phyloP scores from a whole-genome alignment of 345 rosid genomes.

The Populus simonii region DNA sequence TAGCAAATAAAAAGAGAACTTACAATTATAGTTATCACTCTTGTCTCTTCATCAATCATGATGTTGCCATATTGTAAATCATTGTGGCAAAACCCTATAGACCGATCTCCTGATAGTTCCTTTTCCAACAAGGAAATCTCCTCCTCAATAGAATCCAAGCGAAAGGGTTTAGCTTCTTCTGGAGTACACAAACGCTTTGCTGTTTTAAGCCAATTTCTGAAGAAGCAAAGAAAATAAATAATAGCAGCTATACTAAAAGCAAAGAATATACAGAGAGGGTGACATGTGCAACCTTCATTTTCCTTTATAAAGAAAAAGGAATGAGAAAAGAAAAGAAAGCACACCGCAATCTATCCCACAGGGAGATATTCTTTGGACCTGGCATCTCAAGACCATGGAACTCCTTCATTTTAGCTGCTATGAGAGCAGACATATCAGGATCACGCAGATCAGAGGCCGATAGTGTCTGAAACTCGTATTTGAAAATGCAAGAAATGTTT shows the following conservation, averaged over 20 bases:
- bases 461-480: slow-evolving; percentile 18
- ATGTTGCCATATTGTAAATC: slow-evolving; percentile 37
- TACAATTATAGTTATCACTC: slow-evolving; percentile 27
- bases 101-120: slow-evolving; percentile 15
- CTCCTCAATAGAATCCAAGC: slow-evolving; percentile 20
- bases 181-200: slow-evolving; percentile 18
- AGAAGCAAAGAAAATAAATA: background rate
- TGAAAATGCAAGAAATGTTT: background rate
- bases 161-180: slow-evolving; percentile 23
- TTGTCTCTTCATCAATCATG: slow-evolving; percentile 31
- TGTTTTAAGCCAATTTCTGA: slow-evolving; percentile 29
- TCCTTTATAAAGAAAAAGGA: background rate
- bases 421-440: slow-evolving; percentile 23
- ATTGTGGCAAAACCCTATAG: slow-evolving; percentile 31
- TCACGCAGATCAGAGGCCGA: slow-evolving; percentile 31
- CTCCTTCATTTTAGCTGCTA: slow-evolving; percentile 32
- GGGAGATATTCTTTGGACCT: slow-evolving; percentile 19
- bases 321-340: slow-evolving; percentile 2
- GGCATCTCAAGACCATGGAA: slow-evolving; percentile 33
- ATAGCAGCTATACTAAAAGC: background rate
- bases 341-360: slow-evolving; percentile 30
- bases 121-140: slow-evolving; percentile 26
- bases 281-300: background rate
- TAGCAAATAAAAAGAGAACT: background rate
- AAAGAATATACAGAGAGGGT: background rate